Conservation (phyloP, 805 yeast species). For the Trichomonascus vanleenenianus region DNA sequence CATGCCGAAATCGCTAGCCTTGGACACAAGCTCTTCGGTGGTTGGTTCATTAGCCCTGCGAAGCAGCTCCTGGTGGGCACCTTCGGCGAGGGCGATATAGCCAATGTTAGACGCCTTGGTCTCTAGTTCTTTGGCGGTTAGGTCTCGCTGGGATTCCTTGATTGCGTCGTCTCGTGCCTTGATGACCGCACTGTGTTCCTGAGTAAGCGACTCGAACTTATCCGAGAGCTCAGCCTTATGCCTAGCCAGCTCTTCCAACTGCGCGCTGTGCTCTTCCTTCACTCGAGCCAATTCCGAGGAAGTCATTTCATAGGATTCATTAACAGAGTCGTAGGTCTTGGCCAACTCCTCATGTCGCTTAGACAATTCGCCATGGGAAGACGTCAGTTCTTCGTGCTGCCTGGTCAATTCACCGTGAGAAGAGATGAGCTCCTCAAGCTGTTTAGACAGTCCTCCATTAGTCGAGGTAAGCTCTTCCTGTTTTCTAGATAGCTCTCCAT, state of each 20-base stretch:
- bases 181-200: neutral
- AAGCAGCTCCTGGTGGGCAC: constrained; percentile 9
- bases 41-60: constrained; percentile 11
- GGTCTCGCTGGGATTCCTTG: constrained; percentile 8
- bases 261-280: neutral
- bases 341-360: neutral
- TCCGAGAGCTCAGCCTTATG: neutral
- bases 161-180: neutral
- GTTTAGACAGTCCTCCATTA: neutral
- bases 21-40: constrained; percentile 8
- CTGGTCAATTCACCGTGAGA: neutral
- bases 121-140: constrained; percentile 15
- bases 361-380: neutral
- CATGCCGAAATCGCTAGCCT: constrained; percentile 19
- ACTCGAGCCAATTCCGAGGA: neutral
- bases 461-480: neutral
- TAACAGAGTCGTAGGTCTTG: neutral
- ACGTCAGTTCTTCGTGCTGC: neutral
- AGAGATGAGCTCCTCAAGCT: neutral
- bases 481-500: neutral
- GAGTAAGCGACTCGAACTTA: neutral
- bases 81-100: constrained; percentile 13
- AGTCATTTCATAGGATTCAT: neutral
- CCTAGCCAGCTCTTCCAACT: neutral
- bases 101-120: constrained; percentile 9